phyloP scores from a whole-genome alignment of 495 filamentous ascomycete species.

The Apiosordaria backusii region DNA sequence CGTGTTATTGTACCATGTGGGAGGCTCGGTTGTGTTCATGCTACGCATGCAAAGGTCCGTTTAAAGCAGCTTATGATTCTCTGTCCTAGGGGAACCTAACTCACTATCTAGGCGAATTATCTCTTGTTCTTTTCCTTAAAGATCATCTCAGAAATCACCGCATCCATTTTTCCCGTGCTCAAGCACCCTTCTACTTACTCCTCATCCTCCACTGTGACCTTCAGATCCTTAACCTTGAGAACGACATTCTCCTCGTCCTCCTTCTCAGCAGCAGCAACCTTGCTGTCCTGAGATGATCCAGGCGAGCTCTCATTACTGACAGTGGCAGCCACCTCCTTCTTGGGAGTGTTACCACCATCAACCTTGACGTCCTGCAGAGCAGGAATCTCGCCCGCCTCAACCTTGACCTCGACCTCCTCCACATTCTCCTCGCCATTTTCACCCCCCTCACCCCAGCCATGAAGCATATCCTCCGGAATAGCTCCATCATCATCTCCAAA shows the following conservation, averaged over 20 bases:
- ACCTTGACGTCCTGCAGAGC: not conserved
- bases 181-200: not conserved
- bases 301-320: not conserved
- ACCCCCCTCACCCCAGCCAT: slow-evolving; percentile 11
- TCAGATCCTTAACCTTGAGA: not conserved
- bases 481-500: slow-evolving; percentile 3
- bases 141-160: not conserved
- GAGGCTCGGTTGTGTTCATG: no score
- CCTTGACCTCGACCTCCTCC: not conserved
- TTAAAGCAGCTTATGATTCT: no score
- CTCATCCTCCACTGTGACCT: not conserved
- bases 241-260: slow-evolving; percentile 4
- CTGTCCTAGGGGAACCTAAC: no score
- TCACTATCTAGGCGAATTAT: no score
- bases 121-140: no score
- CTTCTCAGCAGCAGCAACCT: not conserved
- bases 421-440: slow-evolving; percentile 2
- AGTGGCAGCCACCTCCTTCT: not conserved
- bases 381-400: not conserved
- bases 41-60: no score
- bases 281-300: not conserved
- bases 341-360: not conserved
- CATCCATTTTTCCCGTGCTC: not conserved
- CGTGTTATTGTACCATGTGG: no score
- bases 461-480: slow-evolving; percentile 1